phyloP scores from a whole-genome alignment of 129 eudicot genomes.

The Kitagawia praeruptora region DNA sequence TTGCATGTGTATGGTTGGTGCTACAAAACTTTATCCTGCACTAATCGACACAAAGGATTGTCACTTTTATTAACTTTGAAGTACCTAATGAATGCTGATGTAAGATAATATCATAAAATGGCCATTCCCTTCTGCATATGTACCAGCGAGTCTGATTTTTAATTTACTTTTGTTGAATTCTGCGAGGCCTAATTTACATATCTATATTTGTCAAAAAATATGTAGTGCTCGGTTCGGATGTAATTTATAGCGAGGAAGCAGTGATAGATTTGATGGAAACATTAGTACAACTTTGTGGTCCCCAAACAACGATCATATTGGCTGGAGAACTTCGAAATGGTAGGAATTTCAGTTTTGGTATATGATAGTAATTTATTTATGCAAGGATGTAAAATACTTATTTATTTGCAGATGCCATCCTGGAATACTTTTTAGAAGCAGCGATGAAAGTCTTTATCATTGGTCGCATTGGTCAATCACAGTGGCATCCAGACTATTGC shows the following conservation, averaged over 20 bases:
- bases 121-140: not conserved
- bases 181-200: not conserved
- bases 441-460: constrained; percentile 60
- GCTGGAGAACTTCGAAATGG: constrained; percentile 97
- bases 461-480: constrained; percentile 63
- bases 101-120: not conserved
- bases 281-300: constrained; percentile 53
- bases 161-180: not conserved
- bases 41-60: not conserved
- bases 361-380: not conserved
- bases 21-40: not conserved
- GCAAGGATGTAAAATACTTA: not conserved
- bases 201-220: not conserved
- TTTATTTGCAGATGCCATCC: constrained; percentile 59
- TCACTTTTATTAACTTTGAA: not conserved
- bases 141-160: not conserved
- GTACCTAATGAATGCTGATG: not conserved
- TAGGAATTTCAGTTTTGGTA: constrained; percentile 15
- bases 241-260: constrained; percentile 82
- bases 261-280: constrained; percentile 69
- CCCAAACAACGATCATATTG: constrained; percentile 60
- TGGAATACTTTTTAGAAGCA: constrained; percentile 78
- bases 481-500: constrained; percentile 80
- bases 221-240: constrained; percentile 86
- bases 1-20: not conserved